These are phyloP conservation scores for Claviceps africana DNA, from an alignment of 2,329 filamentous ascomycete genomes.

Conservation along the genomic window DNA sequence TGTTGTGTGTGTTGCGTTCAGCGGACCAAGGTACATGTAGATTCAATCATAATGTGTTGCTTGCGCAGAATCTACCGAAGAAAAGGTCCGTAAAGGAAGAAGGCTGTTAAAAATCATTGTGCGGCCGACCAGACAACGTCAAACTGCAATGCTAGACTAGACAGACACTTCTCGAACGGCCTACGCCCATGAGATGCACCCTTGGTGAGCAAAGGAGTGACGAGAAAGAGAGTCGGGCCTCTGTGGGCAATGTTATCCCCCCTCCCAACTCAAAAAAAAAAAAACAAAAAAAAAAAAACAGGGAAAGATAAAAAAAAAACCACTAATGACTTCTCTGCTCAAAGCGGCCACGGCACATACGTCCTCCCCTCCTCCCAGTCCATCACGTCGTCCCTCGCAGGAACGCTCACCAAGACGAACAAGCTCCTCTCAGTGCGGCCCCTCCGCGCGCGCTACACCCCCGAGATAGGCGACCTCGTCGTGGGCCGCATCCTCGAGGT, in stretches of 20 bases:
- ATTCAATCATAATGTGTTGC: not conserved
- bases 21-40: no score
- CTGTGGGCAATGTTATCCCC: no score
- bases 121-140: slow-evolving; percentile 12
- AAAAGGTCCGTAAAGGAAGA: not conserved
- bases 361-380: slow-evolving; percentile 45
- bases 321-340: not conserved
- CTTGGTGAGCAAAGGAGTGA: not conserved
- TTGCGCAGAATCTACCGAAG: not conserved
- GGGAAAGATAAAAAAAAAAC: not conserved
- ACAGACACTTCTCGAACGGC: slow-evolving; percentile 12
- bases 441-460: slow-evolving; percentile 81
- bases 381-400: slow-evolving; percentile 83
- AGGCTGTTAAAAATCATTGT: not conserved
- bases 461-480: slow-evolving; percentile 91
- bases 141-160: slow-evolving; percentile 19
- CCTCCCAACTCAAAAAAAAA: not conserved
- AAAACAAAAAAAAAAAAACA: not conserved
- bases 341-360: slow-evolving; percentile 85
- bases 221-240: not conserved
- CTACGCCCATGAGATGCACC: slow-evolving; percentile 13
- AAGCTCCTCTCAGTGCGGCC: slow-evolving; percentile 88
- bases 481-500: slow-evolving; percentile 90
- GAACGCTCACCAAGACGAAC: slow-evolving; percentile 85
- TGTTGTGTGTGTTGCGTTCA: not conserved